These are phyloP conservation scores for Mallotus nudiflorus DNA, from an alignment of 345 rosid species.

Conservation along the genomic window DNA sequence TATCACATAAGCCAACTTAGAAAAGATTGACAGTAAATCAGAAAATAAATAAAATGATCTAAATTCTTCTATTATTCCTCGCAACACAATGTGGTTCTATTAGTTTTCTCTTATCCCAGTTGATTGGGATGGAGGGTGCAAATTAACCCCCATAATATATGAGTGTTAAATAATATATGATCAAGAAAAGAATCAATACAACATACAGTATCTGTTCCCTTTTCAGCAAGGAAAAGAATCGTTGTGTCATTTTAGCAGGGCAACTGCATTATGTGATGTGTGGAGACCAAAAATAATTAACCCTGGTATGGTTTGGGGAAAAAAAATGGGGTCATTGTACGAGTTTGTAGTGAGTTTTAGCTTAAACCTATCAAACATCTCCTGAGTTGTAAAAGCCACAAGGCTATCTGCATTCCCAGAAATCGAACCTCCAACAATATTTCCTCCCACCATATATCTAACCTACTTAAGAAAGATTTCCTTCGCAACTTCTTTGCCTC, in stretches of 20 bases:
- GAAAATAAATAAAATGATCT: neutral
- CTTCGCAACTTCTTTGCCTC: slow-evolving; percentile 67
- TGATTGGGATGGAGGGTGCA: neutral
- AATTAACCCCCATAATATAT: neutral
- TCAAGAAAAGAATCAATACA: neutral
- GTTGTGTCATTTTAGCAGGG: slow-evolving; percentile 8
- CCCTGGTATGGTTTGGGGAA: neutral
- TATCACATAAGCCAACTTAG: no score
- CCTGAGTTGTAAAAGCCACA: slow-evolving; percentile 66
- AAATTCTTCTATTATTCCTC: neutral
- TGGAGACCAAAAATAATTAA: slow-evolving; percentile 31
- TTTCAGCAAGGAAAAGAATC: slow-evolving; percentile 4
- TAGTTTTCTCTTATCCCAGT: neutral
- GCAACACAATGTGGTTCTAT: neutral
- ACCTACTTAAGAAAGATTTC: slow-evolving; percentile 50
- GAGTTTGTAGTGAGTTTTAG: neutral
- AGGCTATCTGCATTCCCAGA: slow-evolving; percentile 56
- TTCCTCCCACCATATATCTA: slow-evolving; percentile 66
- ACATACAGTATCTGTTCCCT: neutral
- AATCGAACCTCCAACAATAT: slow-evolving; percentile 63
- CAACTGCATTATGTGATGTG: slow-evolving; percentile 16
- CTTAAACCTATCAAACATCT: slow-evolving; percentile 47
- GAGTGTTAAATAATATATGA: neutral
- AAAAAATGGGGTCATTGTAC: neutral
- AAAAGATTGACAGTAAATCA: neutral